Percentiles rank a stretch among this genome's conserved stretches.
phyloP scores from a whole-genome alignment of 345 rosid species.

The Chamaenerion angustifolium region DNA sequence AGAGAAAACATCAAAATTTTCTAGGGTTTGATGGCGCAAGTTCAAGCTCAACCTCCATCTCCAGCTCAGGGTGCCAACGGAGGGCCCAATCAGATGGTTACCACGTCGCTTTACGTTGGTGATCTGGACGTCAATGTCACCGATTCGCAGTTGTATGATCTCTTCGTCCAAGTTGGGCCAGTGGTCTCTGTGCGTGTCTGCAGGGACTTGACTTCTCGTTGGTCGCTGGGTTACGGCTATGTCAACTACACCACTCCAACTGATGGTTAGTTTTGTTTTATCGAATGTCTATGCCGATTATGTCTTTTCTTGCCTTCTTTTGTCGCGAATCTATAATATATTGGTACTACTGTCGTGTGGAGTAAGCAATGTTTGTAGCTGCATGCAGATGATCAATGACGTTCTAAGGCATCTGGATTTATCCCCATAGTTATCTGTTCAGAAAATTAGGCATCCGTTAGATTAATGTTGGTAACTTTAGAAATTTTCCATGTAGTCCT shows the following conservation, averaged over 20 bases:
- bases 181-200: slow-evolving; percentile 84
- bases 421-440: too few relatives aligned
- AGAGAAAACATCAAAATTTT: too few relatives aligned
- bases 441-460: too few relatives aligned
- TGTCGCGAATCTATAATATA: too few relatives aligned
- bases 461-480: too few relatives aligned
- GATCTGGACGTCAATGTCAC: slow-evolving; percentile 64
- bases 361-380: too few relatives aligned
- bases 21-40: slow-evolving; percentile 46
- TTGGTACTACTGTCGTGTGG: too few relatives aligned
- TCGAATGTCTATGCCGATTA: too few relatives aligned
- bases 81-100: slow-evolving; percentile 21
- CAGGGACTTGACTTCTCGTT: slow-evolving; percentile 58
- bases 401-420: too few relatives aligned
- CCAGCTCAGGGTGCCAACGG: slow-evolving; percentile 16
- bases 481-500: too few relatives aligned
- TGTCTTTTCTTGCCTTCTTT: neutral
- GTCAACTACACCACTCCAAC: slow-evolving; percentile 61
- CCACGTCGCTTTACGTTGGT: slow-evolving; percentile 78
- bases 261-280: slow-evolving; percentile 39
- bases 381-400: too few relatives aligned
- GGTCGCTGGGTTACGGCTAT: slow-evolving; percentile 84
- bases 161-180: slow-evolving; percentile 58
- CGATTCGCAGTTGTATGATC: slow-evolving; percentile 70
- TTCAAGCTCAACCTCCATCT: slow-evolving; percentile 54